Evolutionary conservation across 1,139 yeast genomes (phyloP), one percentile per base, ranked within the genome.

Genomic region (Yamadazyma kanchanaburiensis): DNA sequence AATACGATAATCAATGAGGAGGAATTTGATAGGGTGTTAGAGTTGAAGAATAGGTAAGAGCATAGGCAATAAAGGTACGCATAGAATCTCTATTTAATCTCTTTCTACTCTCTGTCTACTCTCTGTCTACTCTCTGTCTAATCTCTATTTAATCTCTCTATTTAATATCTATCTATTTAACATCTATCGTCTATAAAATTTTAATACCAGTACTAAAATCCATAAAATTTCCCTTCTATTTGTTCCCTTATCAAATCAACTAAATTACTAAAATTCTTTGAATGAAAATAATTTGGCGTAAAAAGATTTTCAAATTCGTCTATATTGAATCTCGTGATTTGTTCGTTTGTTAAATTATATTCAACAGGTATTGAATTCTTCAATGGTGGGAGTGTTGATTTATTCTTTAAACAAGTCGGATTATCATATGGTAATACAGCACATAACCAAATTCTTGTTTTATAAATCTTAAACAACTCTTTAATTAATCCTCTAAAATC

Each of bases 371-470:
- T 54, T 10, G 38, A 26, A 32, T 45, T 42, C 19, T 39, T 38
- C 13, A 45, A 38, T 6, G 42, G 42, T 2, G 39, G 38, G 19
- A 31, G 26, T 24, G 33, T 33, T 4, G 17, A 16, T 7, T 27
- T 25, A 11, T 28, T 31, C 14, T 30, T 35, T 10, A 51, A 60
- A 27, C 60, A 46, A 25, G 55, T 52, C 4, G 70, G 63, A 36
- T 53, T 55, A 39, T 62, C 63, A 35, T 50, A 51, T 1, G 70
- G 70, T 27, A 64, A 54, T 4, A 89, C 86, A 3, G 96, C 94
- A 63, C 96, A 89, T 70, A 89, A 74, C 98, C 98, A 94, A 47
- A 91, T 91, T 51, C 98, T 75, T 2, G 97, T 91, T 62, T 91
- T 91, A 70, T 88, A 91, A 38, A 87, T 83, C 49, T 91, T 81